These are phyloP conservation scores for Botrytis sinoallii DNA, from an alignment of 2,329 filamentous ascomycete species.

Conservation along the genomic window DNA sequence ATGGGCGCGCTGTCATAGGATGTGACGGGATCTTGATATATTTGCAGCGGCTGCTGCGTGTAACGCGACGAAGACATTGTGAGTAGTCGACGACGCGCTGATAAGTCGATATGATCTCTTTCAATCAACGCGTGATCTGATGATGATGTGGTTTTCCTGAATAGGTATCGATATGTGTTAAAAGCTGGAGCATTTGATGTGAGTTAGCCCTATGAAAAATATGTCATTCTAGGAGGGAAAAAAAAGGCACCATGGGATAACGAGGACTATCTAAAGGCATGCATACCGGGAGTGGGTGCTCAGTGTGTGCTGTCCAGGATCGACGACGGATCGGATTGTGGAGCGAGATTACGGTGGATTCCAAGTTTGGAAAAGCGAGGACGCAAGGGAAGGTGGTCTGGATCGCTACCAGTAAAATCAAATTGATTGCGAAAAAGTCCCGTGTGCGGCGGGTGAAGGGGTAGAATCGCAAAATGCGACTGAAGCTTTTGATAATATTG, in stretches of 20 bases:
- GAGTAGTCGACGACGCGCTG: constrained; percentile 31
- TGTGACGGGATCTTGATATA: constrained; percentile 54
- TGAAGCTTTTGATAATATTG: neutral
- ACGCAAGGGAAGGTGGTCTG: constrained; percentile 31
- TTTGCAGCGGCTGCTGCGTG: constrained; percentile 51
- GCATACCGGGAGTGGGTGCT: constrained; percentile 31
- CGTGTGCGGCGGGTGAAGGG: constrained; percentile 4
- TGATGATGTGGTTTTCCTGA: constrained; percentile 53
- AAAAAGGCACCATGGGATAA: constrained; percentile 22
- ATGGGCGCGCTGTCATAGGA: constrained; percentile 40
- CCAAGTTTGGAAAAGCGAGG: constrained; percentile 25
- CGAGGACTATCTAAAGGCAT: constrained; percentile 30
- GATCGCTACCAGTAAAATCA: constrained; percentile 15
- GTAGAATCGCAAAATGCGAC: constrained; percentile 2
- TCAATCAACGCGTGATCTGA: constrained; percentile 41
- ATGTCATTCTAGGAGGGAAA: constrained; percentile 15
- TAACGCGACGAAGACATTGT: constrained; percentile 54
- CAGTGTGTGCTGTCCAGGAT: constrained; percentile 33
- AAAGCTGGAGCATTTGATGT: constrained; percentile 27
- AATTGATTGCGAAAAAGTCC: constrained; percentile 17
- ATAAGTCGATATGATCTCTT: constrained; percentile 6
- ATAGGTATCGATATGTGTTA: constrained; percentile 1
- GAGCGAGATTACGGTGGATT: constrained; percentile 38
- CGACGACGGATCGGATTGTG: constrained; percentile 34
- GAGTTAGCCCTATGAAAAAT: constrained; percentile 29